Percentiles rank a stretch among this genome's conserved stretches.
phyloP scores from a whole-genome alignment of 108 stramenopile species.

The Pseudonitzschia multiseries region DNA sequence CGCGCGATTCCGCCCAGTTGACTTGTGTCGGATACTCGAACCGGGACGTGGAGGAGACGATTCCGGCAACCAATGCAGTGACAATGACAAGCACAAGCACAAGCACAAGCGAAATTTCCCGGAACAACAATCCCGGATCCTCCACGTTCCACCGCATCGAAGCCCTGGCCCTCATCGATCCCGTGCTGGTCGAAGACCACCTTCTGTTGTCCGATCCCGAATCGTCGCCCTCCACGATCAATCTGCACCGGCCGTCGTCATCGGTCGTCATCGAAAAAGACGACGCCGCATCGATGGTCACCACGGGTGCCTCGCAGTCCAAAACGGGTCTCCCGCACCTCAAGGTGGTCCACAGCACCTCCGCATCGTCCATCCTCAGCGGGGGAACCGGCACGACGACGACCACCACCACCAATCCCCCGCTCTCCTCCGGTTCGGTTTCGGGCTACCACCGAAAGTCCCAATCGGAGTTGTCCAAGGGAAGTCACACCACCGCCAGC shows the following conservation, averaged over 20 bases:
- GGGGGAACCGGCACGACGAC: not conserved
- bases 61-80: too few relatives aligned
- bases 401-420: not conserved
- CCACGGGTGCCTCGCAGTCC: not conserved
- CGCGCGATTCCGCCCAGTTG: constrained; percentile 21
- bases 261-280: constrained; percentile 4
- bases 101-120: too few relatives aligned
- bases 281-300: not conserved
- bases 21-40: constrained; percentile 30
- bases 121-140: not conserved
- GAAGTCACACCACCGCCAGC: not conserved
- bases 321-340: not conserved
- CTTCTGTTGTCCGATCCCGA: not conserved
- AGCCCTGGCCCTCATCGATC: constrained; percentile 26
- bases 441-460: constrained; percentile 12
- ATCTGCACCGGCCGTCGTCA: constrained; percentile 6
- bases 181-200: constrained; percentile 22
- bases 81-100: not conserved
- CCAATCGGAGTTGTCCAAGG: constrained; percentile 8
- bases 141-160: constrained; percentile 4
- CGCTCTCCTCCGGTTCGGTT: not conserved
- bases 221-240: not conserved
- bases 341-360: not conserved
- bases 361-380: not conserved
- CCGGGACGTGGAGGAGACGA: not conserved